Conservation (phyloP, 2,329 filamentous ascomycete genomes). For the Ceratocystis eucalypticola region DNA sequence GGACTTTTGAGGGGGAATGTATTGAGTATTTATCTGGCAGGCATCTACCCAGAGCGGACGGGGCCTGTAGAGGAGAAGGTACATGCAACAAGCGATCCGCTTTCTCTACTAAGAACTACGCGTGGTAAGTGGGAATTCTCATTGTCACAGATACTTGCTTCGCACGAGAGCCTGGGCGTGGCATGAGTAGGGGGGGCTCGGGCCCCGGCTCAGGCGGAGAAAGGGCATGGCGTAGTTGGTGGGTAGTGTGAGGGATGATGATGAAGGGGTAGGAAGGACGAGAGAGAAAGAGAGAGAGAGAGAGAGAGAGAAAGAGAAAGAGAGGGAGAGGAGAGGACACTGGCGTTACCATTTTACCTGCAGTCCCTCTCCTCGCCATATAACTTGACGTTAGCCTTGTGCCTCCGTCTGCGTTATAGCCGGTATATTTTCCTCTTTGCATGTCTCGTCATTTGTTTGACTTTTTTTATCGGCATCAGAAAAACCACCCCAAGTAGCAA, state of each 20-base stretch:
- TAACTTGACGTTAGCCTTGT: not conserved
- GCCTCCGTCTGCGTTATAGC: too few relatives aligned
- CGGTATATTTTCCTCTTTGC: not conserved
- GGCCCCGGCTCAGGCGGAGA: not conserved
- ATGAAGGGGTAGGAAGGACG: not conserved
- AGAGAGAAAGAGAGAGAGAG: not conserved
- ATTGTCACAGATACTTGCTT: not conserved
- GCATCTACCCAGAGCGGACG: too few relatives aligned
- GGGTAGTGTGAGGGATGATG: not conserved
- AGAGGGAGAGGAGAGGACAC: not conserved
- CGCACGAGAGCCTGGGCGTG: not conserved
- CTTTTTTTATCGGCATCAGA: not conserved
- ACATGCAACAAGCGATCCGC: not conserved
- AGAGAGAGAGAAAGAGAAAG: too few relatives aligned
- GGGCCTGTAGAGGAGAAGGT: not conserved
- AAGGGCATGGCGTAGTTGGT: not conserved
- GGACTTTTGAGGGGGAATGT: not conserved
- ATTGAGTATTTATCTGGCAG: not conserved
- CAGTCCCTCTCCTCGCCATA: not conserved
- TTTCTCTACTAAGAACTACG: not conserved
- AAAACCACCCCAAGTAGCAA: too few relatives aligned
- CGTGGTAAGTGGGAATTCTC: not conserved
- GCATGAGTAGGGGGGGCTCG: not conserved
- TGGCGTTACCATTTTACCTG: not conserved
- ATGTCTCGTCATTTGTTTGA: not conserved